Conservation (phyloP, 2,329 filamentous ascomycete species). For the Alternaria sp. region DNA sequence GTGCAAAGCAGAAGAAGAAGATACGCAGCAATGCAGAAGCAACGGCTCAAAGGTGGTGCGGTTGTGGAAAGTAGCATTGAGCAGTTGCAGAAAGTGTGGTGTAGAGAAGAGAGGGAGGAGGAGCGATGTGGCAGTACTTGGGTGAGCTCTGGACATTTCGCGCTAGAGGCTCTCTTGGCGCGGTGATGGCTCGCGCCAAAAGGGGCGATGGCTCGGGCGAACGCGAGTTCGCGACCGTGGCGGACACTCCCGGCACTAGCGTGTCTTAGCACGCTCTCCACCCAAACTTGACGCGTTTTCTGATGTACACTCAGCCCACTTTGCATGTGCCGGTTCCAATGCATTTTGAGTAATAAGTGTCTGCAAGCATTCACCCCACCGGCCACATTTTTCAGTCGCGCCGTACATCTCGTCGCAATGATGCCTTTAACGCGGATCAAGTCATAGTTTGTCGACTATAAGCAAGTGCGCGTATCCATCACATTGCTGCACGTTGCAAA, state of each 20-base stretch:
- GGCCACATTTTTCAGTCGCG: not conserved
- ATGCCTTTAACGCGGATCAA: not conserved
- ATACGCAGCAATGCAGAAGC: conserved; percentile 10
- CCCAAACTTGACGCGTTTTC: conserved; percentile 2
- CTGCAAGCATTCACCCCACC: not conserved
- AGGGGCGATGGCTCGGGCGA: conserved; percentile 13
- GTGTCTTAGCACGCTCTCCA: not conserved
- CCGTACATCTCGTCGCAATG: not conserved
- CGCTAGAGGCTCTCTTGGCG: not conserved
- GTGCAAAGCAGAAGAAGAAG: conserved; percentile 19
- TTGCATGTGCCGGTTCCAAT: not conserved
- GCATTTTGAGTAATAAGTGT: not conserved
- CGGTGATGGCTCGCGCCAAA: conserved; percentile 12
- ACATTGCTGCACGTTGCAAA: not conserved
- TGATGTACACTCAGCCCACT: conserved; percentile 1
- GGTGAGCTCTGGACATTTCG: not conserved
- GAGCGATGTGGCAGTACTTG: conserved; percentile 10
- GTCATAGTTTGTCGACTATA: not conserved
- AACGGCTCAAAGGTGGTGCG: conserved; percentile 10
- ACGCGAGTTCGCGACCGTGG: conserved; percentile 7
- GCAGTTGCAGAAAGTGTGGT: conserved; percentile 16
- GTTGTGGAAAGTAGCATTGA: conserved; percentile 12
- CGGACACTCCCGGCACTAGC: conserved; percentile 16
- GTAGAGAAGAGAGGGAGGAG: conserved; percentile 9
- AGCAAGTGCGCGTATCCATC: not conserved